phyloP scores from a whole-genome alignment of 2,329 filamentous ascomycete genomes.

The Pleurostoma richardsiae region DNA sequence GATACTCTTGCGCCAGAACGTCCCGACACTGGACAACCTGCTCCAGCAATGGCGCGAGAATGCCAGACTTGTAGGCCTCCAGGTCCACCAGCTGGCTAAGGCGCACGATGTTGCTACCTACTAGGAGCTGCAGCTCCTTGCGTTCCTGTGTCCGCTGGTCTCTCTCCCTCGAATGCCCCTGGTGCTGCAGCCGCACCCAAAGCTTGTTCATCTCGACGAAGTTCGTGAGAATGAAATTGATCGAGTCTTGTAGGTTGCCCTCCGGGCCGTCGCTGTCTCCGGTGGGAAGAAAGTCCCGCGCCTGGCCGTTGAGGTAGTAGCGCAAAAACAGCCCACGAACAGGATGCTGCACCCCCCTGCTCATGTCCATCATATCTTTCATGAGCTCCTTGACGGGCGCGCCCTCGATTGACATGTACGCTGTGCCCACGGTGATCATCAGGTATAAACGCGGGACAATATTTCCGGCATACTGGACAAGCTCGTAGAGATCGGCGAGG shows the following conservation, averaged over 20 bases:
- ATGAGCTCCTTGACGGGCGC: conserved; percentile 99
- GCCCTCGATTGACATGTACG: conserved; percentile 98
- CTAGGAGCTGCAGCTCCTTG: conserved; percentile 89
- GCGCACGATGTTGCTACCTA: conserved; percentile 93
- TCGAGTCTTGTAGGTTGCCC: conserved; percentile 93
- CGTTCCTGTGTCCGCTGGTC: conserved; percentile 92
- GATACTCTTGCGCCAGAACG: conserved; percentile 93
- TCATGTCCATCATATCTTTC: conserved; percentile 99
- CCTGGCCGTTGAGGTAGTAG: conserved; percentile 95
- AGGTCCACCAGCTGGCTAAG: conserved; percentile 94
- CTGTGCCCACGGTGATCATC: conserved; percentile 98
- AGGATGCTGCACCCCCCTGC: conserved; percentile 92
- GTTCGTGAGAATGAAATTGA: conserved; percentile 96
- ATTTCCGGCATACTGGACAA: conserved; percentile 97
- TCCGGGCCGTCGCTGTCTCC: conserved; percentile 85
- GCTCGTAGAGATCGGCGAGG: conserved; percentile 93
- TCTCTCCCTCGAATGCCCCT: conserved; percentile 91
- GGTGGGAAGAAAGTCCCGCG: conserved; percentile 78
- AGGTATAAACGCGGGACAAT: conserved; percentile 94
- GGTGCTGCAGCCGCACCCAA: conserved; percentile 95
- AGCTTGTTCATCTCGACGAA: conserved; percentile 99
- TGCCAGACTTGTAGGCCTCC: conserved; percentile 87
- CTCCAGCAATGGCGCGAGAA: conserved; percentile 83
- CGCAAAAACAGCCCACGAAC: conserved; percentile 91
- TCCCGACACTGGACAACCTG: conserved; percentile 98